phyloP scores from a whole-genome alignment of 108 stramenopile species.

The Fragilariopsis cylindrus region DNA sequence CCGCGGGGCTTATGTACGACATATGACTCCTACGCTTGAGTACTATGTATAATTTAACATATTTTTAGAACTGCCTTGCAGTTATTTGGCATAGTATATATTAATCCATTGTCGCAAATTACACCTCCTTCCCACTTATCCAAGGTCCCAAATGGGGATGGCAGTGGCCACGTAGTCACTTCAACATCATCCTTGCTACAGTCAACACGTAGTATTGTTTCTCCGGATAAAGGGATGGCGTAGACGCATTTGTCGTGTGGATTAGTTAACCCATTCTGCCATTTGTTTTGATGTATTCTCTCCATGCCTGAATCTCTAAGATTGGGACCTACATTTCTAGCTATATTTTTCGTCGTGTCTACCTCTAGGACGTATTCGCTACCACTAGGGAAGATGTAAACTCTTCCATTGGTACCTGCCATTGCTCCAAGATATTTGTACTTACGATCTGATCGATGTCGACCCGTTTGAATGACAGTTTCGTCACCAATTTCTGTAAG shows the following conservation, averaged over 20 bases:
- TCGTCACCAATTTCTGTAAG: slow-evolving; percentile 30
- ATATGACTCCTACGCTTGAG: too few relatives aligned
- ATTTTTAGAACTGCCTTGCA: slow-evolving; percentile 74
- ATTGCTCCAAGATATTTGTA: slow-evolving; percentile 90
- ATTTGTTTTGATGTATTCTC: slow-evolving; percentile 78
- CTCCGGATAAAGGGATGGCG: slow-evolving; percentile 76
- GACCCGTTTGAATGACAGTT: slow-evolving; percentile 48
- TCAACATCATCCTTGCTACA: slow-evolving; percentile 33
- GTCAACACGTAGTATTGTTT: slow-evolving; percentile 66
- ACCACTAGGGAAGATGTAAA: slow-evolving; percentile 82
- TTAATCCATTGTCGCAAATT: slow-evolving; percentile 61
- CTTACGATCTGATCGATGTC: slow-evolving; percentile 81
- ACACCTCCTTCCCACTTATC: slow-evolving; percentile 88
- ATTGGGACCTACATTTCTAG: slow-evolving; percentile 67
- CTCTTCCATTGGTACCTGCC: slow-evolving; percentile 64
- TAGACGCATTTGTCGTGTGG: slow-evolving; percentile 79
- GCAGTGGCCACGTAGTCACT: slow-evolving; percentile 71
- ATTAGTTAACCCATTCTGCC: slow-evolving; percentile 82
- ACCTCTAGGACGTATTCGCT: slow-evolving; percentile 77
- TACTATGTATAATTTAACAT: too few relatives aligned
- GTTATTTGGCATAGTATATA: slow-evolving; percentile 69
- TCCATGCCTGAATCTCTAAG: slow-evolving; percentile 63
- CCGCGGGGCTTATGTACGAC: too few relatives aligned
- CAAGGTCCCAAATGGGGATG: slow-evolving; percentile 47
- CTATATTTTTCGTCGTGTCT: slow-evolving; percentile 40